Base-by-base conservation (phyloP, 192 early-diverging fungal species). In the Coemansia sp. region DNA sequence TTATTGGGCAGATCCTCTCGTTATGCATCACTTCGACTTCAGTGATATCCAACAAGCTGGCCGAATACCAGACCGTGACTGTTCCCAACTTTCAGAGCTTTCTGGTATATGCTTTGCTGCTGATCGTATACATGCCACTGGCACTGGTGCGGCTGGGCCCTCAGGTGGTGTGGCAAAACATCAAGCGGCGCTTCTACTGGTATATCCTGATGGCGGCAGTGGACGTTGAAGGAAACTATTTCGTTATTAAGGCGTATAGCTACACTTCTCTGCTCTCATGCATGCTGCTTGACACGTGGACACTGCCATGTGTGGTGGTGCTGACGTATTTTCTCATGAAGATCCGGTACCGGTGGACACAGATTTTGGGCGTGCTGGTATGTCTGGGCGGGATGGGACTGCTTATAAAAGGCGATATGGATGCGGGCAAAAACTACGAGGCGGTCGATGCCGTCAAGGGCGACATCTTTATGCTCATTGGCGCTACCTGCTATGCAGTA, bases 141-240 rank as follows among this genome's bases (percentile, higher is more conserved):
- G 64, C 80, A 10, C 39, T 81, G 9, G 47, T 49, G 14, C 70
- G 80, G 13, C 61, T 70, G 28, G 80, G 80, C 0, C 57, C 53
- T 3, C 63, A 65, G 31, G 62, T 52, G 36, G 57, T 80, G 38
- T 70, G 68, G 75, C 20, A 43, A 28, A 73, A 74, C 59, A 64
- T 81, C 28, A 46, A 39, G 45, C 53, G 49, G 21, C 63, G 80
- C n/a, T 70, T 53, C 42, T 67, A 63, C 61, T 74, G 76, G 75
- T 81, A 81, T 57, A 44, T 88, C n/a, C 61, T 80, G 4, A 61
- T 91, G 52, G 83, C 83, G n/a, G 40, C 83, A 15, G 82, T 86
- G 1, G 89, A 91, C 65, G 87, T 91, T 2, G 88, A 91, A 65
- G 89, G 86, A 61, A 91, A 91, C 54, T 91, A 86, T 56, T 88